Conservation (phyloP, 495 filamentous ascomycete genomes). For the Tuber indicum region DNA sequence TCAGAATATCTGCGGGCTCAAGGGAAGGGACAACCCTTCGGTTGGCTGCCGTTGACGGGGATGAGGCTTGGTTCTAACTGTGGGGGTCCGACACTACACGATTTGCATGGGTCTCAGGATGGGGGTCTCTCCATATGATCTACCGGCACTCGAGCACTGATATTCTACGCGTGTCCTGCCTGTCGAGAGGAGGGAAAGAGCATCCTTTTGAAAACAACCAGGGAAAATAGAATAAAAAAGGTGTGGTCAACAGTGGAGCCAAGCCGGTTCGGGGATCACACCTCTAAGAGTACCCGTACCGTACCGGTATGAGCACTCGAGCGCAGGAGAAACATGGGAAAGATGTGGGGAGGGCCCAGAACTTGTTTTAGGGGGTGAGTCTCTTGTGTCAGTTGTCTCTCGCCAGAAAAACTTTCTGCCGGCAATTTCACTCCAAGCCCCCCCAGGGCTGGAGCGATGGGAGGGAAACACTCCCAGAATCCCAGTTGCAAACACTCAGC, state of each 20-base stretch:
- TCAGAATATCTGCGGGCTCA: background rate
- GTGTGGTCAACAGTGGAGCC: background rate
- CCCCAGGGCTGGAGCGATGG: background rate
- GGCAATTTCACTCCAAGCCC: background rate
- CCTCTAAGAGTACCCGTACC: background rate
- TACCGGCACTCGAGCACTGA: background rate
- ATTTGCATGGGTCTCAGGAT: background rate
- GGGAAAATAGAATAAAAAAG: background rate
- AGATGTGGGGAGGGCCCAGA: background rate
- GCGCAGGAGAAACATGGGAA: background rate
- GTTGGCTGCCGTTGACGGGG: slow-evolving; percentile 3
- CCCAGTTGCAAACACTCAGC: background rate
- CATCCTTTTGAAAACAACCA: background rate
- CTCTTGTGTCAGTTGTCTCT: background rate
- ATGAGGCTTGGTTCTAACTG: background rate
- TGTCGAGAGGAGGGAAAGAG: background rate
- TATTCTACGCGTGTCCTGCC: background rate
- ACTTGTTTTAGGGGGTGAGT: background rate
- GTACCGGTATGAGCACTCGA: no score
- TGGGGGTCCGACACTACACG: background rate
- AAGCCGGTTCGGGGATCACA: background rate
- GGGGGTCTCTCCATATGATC: background rate
- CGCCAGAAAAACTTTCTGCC: slow-evolving; percentile 1
- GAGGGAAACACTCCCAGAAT: background rate
- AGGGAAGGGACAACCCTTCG: background rate